phyloP scores from a whole-genome alignment of 2,329 filamentous ascomycete species.

The Pestalotiopsis sp. region DNA sequence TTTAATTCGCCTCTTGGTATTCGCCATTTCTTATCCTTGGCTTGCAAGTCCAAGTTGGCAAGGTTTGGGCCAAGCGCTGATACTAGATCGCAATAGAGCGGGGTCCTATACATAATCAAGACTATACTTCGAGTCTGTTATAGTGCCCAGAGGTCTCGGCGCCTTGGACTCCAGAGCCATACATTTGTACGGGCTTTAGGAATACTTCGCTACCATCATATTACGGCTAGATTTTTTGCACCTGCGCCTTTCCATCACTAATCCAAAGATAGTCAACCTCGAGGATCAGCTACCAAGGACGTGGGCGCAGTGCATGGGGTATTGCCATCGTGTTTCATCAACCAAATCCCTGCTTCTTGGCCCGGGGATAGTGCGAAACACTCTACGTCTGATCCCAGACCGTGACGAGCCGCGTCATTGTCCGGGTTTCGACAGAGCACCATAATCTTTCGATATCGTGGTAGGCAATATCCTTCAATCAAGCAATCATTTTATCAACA shows the following conservation, averaged over 20 bases:
- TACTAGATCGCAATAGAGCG: no score
- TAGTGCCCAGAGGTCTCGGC: no score
- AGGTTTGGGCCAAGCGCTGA: no score
- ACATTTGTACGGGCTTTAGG: no score
- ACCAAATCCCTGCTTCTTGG: conserved; percentile 2
- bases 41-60: no score
- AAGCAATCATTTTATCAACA: background rate
- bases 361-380: background rate
- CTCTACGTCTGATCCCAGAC: background rate
- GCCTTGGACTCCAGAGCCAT: no score
- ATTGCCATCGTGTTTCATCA: background rate
- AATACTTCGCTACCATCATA: no score
- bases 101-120: no score
- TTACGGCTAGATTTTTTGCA: no score
- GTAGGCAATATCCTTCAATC: background rate
- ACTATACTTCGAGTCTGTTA: no score
- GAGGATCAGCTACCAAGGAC: background rate
- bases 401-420: background rate
- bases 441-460: background rate
- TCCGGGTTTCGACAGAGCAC: background rate
- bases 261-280: background rate
- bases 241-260: background rate
- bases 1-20: no score
- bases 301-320: background rate
- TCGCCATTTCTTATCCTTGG: no score